These are phyloP conservation scores for Leccinum fibrillosum DNA, from an alignment of 768 basidiomycete species.

Conservation along the genomic window DNA sequence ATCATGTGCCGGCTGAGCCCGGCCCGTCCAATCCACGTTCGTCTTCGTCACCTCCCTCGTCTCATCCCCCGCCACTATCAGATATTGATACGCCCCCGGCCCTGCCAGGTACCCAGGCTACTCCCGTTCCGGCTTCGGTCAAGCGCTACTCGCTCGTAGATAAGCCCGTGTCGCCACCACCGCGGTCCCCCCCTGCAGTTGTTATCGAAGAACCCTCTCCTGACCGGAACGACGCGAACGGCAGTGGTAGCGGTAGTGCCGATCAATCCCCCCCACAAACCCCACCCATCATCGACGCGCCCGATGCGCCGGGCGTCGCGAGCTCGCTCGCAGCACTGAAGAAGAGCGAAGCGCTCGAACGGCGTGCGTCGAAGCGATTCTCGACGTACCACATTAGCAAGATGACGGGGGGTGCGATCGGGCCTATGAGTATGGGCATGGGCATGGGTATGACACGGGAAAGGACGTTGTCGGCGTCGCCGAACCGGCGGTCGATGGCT, in stretches of 20 bases:
- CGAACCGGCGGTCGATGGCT: slow-evolving; percentile 68
- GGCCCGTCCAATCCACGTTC: slow-evolving; percentile 6
- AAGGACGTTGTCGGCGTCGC: slow-evolving; percentile 42
- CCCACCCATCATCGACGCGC: slow-evolving; percentile 33
- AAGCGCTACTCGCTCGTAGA: slow-evolving; percentile 82
- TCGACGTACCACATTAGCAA: slow-evolving; percentile 93
- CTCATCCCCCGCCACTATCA: background rate
- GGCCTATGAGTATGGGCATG: background rate
- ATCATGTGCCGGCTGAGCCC: slow-evolving; percentile 12
- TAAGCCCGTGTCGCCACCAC: slow-evolving; percentile 48
- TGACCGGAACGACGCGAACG: slow-evolving; percentile 28
- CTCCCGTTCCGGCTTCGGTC: slow-evolving; percentile 57
- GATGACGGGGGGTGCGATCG: slow-evolving; percentile 61
- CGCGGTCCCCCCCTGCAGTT: slow-evolving; percentile 46
- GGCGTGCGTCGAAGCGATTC: slow-evolving; percentile 93
- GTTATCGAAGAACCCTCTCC: slow-evolving; percentile 36
- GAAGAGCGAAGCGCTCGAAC: slow-evolving; percentile 79
- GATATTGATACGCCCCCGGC: slow-evolving; percentile 29
- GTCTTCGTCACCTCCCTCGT: slow-evolving; percentile 14
- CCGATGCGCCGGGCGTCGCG: slow-evolving; percentile 64
- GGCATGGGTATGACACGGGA: slow-evolving; percentile 37
- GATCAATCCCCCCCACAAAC: slow-evolving; percentile 33
- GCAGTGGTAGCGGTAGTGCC: slow-evolving; percentile 1
- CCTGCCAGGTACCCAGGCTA: slow-evolving; percentile 20
- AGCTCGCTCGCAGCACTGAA: slow-evolving; percentile 86